phyloP scores from a whole-genome alignment of 1,284 basidiomycete species.

The Lignosus rhinocerotis region DNA sequence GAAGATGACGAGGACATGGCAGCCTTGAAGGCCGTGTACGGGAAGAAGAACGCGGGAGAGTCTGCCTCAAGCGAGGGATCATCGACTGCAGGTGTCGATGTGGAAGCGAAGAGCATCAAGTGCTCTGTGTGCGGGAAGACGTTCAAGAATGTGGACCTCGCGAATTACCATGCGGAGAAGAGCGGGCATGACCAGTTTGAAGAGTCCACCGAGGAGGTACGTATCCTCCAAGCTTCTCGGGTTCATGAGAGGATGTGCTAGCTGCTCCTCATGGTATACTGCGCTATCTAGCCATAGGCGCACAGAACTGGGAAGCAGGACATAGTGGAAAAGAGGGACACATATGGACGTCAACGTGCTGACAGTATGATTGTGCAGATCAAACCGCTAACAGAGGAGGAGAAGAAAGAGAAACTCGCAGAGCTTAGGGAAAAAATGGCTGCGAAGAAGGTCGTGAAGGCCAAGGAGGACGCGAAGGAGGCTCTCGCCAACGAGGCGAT shows the following conservation, averaged over 20 bases:
- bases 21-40: constrained; percentile 54
- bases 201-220: constrained; percentile 91
- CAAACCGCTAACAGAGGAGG: constrained; percentile 93
- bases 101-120: constrained; percentile 79
- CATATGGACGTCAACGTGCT: neutral
- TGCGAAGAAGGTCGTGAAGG: constrained; percentile 72
- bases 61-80: constrained; percentile 25
- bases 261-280: too few species aligned
- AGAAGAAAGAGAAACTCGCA: constrained; percentile 81
- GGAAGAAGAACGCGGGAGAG: constrained; percentile 27
- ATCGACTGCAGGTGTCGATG: constrained; percentile 40
- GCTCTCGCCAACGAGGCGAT: constrained; percentile 78
- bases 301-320: too few species aligned
- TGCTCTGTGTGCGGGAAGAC: constrained; percentile 83
- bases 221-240: constrained; percentile 10
- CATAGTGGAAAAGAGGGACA: too few species aligned
- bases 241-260: too few species aligned
- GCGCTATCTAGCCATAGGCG: too few species aligned
- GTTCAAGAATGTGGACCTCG: constrained; percentile 86
- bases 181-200: constrained; percentile 94
- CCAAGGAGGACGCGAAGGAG: constrained; percentile 71
- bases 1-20: constrained; percentile 74
- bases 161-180: constrained; percentile 94
- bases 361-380: constrained; percentile 46
- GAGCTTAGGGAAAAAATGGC: constrained; percentile 81